Conservation (phyloP, 192 early-diverging fungal species). For the Podila minutissima region DNA sequence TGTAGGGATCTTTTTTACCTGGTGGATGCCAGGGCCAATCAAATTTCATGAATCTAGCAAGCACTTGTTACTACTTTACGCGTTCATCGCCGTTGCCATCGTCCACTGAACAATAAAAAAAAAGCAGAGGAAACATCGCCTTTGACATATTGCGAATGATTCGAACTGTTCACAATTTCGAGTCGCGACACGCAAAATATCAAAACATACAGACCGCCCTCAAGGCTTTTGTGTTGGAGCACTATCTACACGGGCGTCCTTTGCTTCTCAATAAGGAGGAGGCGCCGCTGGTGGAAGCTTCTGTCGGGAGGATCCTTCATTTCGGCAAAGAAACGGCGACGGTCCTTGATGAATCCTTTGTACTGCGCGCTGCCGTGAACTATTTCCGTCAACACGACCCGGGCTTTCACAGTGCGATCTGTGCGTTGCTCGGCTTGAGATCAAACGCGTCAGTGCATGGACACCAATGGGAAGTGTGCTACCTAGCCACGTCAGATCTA, state of each 20-base stretch:
- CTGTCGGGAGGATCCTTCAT: slow-evolving; percentile 25
- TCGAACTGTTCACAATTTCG: not conserved
- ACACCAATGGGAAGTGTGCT: slow-evolving; percentile 5
- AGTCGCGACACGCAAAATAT: slow-evolving; percentile 7
- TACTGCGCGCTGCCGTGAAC: slow-evolving; percentile 11
- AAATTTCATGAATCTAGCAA: no score
- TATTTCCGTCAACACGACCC: slow-evolving; percentile 10
- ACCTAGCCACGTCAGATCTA: slow-evolving; percentile 8
- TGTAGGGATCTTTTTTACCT: no score
- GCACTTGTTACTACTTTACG: no score
- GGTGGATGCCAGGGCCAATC: no score
- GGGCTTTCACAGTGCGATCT: slow-evolving; percentile 25
- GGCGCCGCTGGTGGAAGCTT: slow-evolving; percentile 18
- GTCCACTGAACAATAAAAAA: no score
- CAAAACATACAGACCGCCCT: slow-evolving; percentile 9
- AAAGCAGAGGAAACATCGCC: slow-evolving; percentile 18
- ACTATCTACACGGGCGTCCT: slow-evolving; percentile 14
- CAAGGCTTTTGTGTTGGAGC: slow-evolving; percentile 10
- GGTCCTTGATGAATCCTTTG: slow-evolving; percentile 15
- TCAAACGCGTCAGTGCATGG: not conserved
- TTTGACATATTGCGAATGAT: slow-evolving; percentile 23
- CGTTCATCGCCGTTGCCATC: no score
- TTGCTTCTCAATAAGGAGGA: slow-evolving; percentile 8
- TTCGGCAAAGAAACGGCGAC: slow-evolving; percentile 1
- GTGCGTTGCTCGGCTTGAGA: not conserved